Percentiles rank a stretch among this genome's conserved stretches.
phyloP scores from a whole-genome alignment of 164 flowering plant species.

The Cinnamomum micranthum region DNA sequence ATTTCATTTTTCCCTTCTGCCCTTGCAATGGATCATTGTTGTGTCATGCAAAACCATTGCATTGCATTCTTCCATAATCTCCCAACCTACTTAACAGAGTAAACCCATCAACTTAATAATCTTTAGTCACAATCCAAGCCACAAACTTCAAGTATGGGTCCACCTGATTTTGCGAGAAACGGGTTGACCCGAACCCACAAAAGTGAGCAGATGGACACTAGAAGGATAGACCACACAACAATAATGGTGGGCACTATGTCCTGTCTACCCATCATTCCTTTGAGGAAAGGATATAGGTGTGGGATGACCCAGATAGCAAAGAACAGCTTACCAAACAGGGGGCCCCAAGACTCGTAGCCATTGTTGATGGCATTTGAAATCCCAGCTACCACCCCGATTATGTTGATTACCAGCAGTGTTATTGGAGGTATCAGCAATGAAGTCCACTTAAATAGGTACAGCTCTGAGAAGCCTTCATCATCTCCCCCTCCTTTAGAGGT shows the following conservation, averaged over 20 bases:
- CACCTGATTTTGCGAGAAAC: slow-evolving; percentile 12
- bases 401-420: slow-evolving; percentile 23
- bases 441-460: slow-evolving; percentile 45
- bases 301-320: slow-evolving; percentile 20
- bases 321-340: slow-evolving; percentile 19
- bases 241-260: slow-evolving; percentile 40
- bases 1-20: neutral
- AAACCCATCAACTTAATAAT: neutral
- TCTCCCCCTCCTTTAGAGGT: slow-evolving; percentile 44
- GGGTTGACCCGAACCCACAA: slow-evolving; percentile 23
- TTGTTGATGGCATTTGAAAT: slow-evolving; percentile 43
- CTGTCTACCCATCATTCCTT: slow-evolving; percentile 42
- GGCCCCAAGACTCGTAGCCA: slow-evolving; percentile 31
- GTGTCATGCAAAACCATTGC: neutral
- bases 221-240: slow-evolving; percentile 43
- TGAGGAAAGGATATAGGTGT: slow-evolving; percentile 38
- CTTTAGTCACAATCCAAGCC: slow-evolving; percentile 20
- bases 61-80: neutral
- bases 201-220: slow-evolving; percentile 36
- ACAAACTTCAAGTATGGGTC: slow-evolving; percentile 19
- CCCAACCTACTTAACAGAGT: neutral
- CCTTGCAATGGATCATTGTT: neutral
- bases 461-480: slow-evolving; percentile 38
- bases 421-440: slow-evolving; percentile 27
- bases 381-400: slow-evolving; percentile 42